Evolutionary conservation across 2,329 filamentous ascomycete species (phyloP).

Genomic region (Thielaviopsis euricoi): DNA sequence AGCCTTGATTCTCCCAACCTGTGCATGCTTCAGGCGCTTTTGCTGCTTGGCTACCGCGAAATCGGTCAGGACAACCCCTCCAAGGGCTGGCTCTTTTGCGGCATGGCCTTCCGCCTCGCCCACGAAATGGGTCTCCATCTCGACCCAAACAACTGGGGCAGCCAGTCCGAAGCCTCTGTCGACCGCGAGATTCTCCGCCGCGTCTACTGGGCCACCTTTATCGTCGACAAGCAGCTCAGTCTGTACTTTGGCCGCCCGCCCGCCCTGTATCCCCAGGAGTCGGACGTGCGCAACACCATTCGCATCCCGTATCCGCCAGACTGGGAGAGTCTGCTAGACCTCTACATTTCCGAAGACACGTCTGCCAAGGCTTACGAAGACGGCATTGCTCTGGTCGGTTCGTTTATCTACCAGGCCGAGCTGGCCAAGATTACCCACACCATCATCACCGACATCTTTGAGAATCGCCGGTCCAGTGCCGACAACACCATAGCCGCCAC

Average conservation of each 20-base stretch:
- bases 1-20: conserved; percentile 30
- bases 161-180: conserved; percentile 21
- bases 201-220: conserved; percentile 34
- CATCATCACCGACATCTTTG: conserved; percentile 34
- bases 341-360: conserved; percentile 27
- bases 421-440: conserved; percentile 31
- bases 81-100: conserved; percentile 34
- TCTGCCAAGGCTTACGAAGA: conserved; percentile 31
- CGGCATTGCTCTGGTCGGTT: conserved; percentile 25
- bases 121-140: conserved; percentile 37
- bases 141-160: conserved; percentile 33
- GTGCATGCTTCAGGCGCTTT: conserved; percentile 28
- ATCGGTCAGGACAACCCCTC: conserved; percentile 30
- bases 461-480: conserved; percentile 27
- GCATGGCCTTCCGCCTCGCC: conserved; percentile 33
- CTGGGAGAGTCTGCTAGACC: conserved; percentile 30
- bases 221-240: conserved; percentile 33
- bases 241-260: conserved; percentile 34
- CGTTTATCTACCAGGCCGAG: conserved; percentile 30
- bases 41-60: conserved; percentile 29
- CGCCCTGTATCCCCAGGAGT: conserved; percentile 31
- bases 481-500: conserved; percentile 25
- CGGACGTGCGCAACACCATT: conserved; percentile 32
- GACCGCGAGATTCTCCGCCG: conserved; percentile 32
- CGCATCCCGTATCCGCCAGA: conserved; percentile 32